These are phyloP conservation scores for Gryganskiella cystojenkinii DNA, from an alignment of 192 early-diverging fungal species.

Conservation along the genomic window DNA sequence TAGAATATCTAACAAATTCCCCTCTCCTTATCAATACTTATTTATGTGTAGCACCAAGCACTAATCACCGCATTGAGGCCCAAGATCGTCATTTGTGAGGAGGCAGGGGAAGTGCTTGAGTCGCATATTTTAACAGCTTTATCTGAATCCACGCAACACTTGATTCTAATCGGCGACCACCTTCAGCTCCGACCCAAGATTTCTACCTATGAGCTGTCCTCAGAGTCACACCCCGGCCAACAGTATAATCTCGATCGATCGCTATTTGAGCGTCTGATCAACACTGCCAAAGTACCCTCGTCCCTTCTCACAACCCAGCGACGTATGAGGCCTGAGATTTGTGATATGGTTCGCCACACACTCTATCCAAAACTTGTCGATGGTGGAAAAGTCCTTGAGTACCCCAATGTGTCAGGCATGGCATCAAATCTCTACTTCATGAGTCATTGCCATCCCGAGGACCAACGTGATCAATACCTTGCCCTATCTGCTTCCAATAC, in stretches of 20 bases:
- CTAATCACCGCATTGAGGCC: slow-evolving; percentile 53
- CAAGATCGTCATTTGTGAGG: slow-evolving; percentile 60
- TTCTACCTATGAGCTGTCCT: slow-evolving; percentile 22
- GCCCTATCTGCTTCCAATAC: slow-evolving; percentile 50
- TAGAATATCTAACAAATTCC: too few species aligned
- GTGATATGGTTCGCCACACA: slow-evolving; percentile 44
- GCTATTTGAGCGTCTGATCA: slow-evolving; percentile 60
- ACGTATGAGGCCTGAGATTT: slow-evolving; percentile 61
- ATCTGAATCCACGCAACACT: slow-evolving; percentile 53
- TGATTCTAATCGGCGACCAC: slow-evolving; percentile 63
- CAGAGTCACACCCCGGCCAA: slow-evolving; percentile 35
- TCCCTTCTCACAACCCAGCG: slow-evolving; percentile 49
- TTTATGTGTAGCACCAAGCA: slow-evolving; percentile 54
- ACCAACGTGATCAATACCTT: slow-evolving; percentile 18
- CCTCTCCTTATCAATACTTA: neutral
- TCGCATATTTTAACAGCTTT: slow-evolving; percentile 59
- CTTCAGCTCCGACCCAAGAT: slow-evolving; percentile 29
- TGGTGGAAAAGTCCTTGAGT: slow-evolving; percentile 12
- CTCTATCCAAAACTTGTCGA: slow-evolving; percentile 56
- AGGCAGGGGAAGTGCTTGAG: slow-evolving; percentile 65
- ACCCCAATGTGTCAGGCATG: slow-evolving; percentile 52
- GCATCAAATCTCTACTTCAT: slow-evolving; percentile 57
- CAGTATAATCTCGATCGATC: slow-evolving; percentile 53
- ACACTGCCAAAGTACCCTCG: slow-evolving; percentile 29
- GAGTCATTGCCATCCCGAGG: slow-evolving; percentile 54